A percentile compares a stretch with the other conserved stretches of the same genome.
These are phyloP conservation scores for Nicotiana tabacum DNA, from an alignment of 257 asterid species.

Conservation along the genomic window DNA sequence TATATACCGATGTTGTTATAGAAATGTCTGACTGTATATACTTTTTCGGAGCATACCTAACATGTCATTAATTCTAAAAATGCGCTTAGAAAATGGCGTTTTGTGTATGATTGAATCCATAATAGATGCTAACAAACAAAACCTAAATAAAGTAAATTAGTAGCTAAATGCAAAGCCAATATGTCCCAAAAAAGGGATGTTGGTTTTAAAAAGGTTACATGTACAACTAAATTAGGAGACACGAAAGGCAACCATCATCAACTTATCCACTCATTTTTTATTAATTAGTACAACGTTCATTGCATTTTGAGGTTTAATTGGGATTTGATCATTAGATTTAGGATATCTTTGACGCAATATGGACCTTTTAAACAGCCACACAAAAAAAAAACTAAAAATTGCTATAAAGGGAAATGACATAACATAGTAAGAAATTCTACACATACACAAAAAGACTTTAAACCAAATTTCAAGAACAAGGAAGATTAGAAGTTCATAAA, in stretches of 20 bases:
- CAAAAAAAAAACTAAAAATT: not conserved
- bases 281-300: not conserved
- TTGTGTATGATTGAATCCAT: constrained; percentile 14
- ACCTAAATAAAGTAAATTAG: not conserved
- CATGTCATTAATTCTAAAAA: not conserved
- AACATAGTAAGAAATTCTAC: no score
- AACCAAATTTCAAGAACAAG: not conserved
- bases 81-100: not conserved
- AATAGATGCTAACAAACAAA: not conserved
- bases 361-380: not conserved
- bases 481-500: not conserved
- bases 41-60: not conserved
- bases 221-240: not conserved
- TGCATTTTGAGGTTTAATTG: not conserved
- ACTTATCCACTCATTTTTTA: not conserved
- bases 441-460: not conserved
- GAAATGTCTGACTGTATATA: no score
- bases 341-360: not conserved
- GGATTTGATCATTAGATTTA: not conserved
- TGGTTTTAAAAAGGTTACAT: not conserved
- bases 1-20: no score
- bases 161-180: not conserved
- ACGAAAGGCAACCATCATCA: not conserved
- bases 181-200: not conserved
- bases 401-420: not conserved